Evolutionary conservation across 805 yeast species (phyloP), one percentile per base, ranked within the genome.

Genomic region (Scheffersomyces coipomensis): DNA sequence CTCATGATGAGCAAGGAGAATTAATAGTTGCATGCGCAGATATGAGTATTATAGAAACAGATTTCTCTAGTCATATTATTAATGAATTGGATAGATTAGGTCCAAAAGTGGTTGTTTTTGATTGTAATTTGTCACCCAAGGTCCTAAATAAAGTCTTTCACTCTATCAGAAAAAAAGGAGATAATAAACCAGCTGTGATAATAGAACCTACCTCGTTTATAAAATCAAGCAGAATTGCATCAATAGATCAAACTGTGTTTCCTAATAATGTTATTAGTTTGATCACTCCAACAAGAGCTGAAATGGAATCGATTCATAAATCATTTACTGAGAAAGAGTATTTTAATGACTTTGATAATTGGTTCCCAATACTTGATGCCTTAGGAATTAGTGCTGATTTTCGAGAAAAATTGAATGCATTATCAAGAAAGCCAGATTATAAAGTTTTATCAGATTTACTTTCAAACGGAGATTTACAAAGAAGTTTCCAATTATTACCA

Each of bases 1-100:
- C 80, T 41, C 90, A 88, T 50, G 77, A 76, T 40, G 46, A 50
- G 0, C 53, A 61, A 5, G 96, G 96, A 1, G 81, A 74, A 3
- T 66, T 89, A 34, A 55, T 85, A 2, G 66, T 86, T 13, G 95
- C 96, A 0, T 78, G 88, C 52, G 91, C 95, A 3, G 96, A 87
- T 53, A 88, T 89, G 96, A 67, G 68, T n/a, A 76, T 83, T 8
- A 64, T 82, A 17, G 85, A 85, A 46, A 41, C 46, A 13, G 61
- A 68, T 19, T 66, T 79, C 11, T 36, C 60, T 0, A 57, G 61
- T 0, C 76, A 75, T 43, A 67, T 84, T 2, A 42, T 51, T 2
- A 29, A 58, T 0, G 68, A 75, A 45, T 48, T 88, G 4, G 42
- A 46, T 1, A 37, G 53, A 10, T 56, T 71, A 1, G 47, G 56